These are phyloP conservation scores for Chlorociboria aeruginascens DNA, from an alignment of 495 filamentous ascomycete genomes.

Conservation along the genomic window DNA sequence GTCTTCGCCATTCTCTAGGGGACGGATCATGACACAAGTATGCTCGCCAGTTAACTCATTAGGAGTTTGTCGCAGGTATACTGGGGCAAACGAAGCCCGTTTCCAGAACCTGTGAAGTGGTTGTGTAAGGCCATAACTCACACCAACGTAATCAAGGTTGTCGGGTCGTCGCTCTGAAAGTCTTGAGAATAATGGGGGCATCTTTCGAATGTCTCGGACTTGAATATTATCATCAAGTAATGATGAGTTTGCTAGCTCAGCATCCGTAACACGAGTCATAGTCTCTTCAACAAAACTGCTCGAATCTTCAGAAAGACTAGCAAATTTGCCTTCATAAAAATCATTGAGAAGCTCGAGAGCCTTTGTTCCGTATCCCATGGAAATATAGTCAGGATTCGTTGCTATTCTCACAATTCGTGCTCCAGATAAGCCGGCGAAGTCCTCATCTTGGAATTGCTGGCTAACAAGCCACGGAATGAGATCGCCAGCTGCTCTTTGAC, in stretches of 20 bases:
- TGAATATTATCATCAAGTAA: constrained; percentile 80
- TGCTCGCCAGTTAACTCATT: constrained; percentile 97
- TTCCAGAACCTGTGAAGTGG: constrained; percentile 97
- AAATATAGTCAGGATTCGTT: constrained; percentile 82
- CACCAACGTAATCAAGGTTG: constrained; percentile 80
- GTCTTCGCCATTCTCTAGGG: constrained; percentile 53
- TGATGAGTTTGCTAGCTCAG: constrained; percentile 64
- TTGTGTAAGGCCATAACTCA: constrained; percentile 86
- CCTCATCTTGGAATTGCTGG: constrained; percentile 97
- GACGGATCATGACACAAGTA: constrained; percentile 91
- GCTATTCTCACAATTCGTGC: constrained; percentile 91
- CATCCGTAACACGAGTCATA: constrained; percentile 76
- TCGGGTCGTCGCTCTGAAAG: constrained; percentile 74
- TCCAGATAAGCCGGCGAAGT: constrained; percentile 87
- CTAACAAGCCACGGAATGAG: constrained; percentile 96
- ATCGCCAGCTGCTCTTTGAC: constrained; percentile 84
- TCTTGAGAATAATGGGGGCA: constrained; percentile 89
- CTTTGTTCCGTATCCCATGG: constrained; percentile 88
- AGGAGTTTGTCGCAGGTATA: constrained; percentile 90
- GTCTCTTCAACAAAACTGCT: constrained; percentile 36
- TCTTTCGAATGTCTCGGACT: constrained; percentile 77
- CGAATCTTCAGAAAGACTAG: constrained; percentile 57
- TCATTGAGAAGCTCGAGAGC: constrained; percentile 77
- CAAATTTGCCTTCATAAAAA: constrained; percentile 93
- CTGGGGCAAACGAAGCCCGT: constrained; percentile 67